A percentile compares a stretch with the other conserved stretches of the same genome.
These are phyloP conservation scores for Grammothele lineata DNA, from an alignment of 768 basidiomycete genomes.

Conservation along the genomic window DNA sequence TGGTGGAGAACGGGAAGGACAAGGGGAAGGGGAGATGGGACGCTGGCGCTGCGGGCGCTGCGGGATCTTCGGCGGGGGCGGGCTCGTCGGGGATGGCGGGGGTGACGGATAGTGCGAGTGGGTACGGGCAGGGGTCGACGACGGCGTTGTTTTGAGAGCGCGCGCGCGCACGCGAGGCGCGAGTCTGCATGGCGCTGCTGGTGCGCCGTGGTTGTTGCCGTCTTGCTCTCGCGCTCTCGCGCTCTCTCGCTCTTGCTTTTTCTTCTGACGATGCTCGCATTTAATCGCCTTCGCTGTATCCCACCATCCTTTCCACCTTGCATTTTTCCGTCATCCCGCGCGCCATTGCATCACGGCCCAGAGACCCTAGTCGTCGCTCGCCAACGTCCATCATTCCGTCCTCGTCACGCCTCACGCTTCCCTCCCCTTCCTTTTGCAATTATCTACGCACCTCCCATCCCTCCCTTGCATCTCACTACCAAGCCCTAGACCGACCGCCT, in stretches of 20 bases:
- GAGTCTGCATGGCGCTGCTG: too few relatives aligned
- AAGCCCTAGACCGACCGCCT: too few relatives aligned
- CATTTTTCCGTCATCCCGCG: too few relatives aligned
- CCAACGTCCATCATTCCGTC: too few relatives aligned
- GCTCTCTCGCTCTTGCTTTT: not conserved
- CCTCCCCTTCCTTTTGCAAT: too few relatives aligned
- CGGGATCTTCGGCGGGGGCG: not conserved
- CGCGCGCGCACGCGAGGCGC: too few relatives aligned
- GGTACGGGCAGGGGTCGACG: slow-evolving; percentile 14
- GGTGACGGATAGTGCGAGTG: slow-evolving; percentile 3
- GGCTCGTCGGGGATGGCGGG: not conserved
- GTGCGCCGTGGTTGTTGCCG: too few relatives aligned
- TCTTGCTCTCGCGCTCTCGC: too few relatives aligned
- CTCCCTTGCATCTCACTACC: too few relatives aligned
- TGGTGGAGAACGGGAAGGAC: slow-evolving; percentile 16
- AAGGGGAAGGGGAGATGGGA: slow-evolving; percentile 21
- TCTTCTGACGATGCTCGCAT: not conserved
- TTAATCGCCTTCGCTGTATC: not conserved
- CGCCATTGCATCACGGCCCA: too few relatives aligned
- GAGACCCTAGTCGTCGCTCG: too few relatives aligned
- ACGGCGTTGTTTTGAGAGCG: slow-evolving; percentile 14
- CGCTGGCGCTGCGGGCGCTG: not conserved
- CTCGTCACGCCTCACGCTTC: slow-evolving; percentile 8
- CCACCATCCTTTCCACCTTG: not conserved
- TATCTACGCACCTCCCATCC: too few relatives aligned